Evolutionary conservation across 208 protist species (phyloP).

Genomic region (Crithidia bombi): DNA sequence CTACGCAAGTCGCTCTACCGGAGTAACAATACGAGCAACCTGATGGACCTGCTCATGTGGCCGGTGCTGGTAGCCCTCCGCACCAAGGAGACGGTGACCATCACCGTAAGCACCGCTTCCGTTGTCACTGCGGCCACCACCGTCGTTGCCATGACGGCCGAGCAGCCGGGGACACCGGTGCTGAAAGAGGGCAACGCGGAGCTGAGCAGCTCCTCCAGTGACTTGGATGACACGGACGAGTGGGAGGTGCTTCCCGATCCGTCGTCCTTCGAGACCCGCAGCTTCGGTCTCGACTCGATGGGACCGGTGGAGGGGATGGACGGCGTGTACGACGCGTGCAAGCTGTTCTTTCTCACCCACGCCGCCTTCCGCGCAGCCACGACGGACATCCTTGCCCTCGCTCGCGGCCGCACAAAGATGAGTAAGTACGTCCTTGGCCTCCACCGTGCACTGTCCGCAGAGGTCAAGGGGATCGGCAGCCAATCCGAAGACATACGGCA

Average conservation of each 20-base stretch:
- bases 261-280: constrained; percentile 32
- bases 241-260: constrained; percentile 40
- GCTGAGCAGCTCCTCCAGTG: constrained; percentile 13
- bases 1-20: constrained; percentile 53
- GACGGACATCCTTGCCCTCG: constrained; percentile 25
- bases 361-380: constrained; percentile 32
- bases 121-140: background rate
- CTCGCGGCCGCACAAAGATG: constrained; percentile 35
- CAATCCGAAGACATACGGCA: constrained; percentile 44
- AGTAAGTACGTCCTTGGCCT: constrained; percentile 62
- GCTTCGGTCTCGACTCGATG: constrained; percentile 52
- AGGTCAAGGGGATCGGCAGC: constrained; percentile 42
- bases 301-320: constrained; percentile 39
- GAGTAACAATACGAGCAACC: constrained; percentile 39
- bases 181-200: background rate
- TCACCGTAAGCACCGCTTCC: background rate
- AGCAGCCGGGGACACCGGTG: background rate
- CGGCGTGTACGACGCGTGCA: constrained; percentile 52
- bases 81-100: constrained; percentile 5
- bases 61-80: constrained; percentile 37
- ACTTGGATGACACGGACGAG: constrained; percentile 39
- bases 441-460: constrained; percentile 50
- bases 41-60: constrained; percentile 56
- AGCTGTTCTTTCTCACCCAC: constrained; percentile 45
- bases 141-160: background rate